These are phyloP conservation scores for Oryza nivara DNA, from an alignment of 176 grass and related monocot species.

Conservation along the genomic window DNA sequence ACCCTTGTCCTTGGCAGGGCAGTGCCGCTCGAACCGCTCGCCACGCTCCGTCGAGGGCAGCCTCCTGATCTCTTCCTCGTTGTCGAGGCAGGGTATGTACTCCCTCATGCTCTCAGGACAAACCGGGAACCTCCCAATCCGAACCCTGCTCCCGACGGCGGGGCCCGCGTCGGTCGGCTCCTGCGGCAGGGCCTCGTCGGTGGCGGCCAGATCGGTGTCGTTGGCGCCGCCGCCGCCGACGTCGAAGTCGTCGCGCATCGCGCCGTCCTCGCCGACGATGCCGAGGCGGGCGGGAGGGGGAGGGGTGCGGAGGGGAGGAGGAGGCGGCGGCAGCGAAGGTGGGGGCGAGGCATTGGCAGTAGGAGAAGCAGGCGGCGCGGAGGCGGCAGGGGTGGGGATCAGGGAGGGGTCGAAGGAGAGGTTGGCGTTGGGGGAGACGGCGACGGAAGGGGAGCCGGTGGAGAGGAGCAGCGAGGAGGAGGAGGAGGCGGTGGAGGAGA, in stretches of 20 bases:
- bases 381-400: conserved; percentile 20
- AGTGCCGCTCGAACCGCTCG: conserved; percentile 88
- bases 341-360: conserved; percentile 44
- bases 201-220: conserved; percentile 57
- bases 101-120: conserved; percentile 77
- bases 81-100: conserved; percentile 95
- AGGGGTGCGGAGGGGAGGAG: conserved; percentile 23
- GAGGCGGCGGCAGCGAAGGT: conserved; percentile 26
- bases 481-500: conserved; percentile 39
- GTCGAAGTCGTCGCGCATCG: conserved; percentile 83
- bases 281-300: conserved; percentile 37
- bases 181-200: conserved; percentile 22
- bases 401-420: conserved; percentile 61
- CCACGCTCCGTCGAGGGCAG: conserved; percentile 64
- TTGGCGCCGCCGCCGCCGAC: conserved; percentile 32
- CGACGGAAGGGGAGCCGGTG: conserved; percentile 41
- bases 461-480: conserved; percentile 24
- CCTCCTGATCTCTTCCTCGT: conserved; percentile 73
- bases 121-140: conserved; percentile 53
- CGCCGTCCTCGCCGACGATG: conserved; percentile 69
- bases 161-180: conserved; percentile 4
- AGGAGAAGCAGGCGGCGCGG: conserved; percentile 15
- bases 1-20: conserved; percentile 63
- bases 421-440: conserved; percentile 70
- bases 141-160: background rate